Evolutionary conservation across 768 basidiomycete species (phyloP), one percentile per base, ranked within the genome.

Genomic region (Naematelia encephala): DNA sequence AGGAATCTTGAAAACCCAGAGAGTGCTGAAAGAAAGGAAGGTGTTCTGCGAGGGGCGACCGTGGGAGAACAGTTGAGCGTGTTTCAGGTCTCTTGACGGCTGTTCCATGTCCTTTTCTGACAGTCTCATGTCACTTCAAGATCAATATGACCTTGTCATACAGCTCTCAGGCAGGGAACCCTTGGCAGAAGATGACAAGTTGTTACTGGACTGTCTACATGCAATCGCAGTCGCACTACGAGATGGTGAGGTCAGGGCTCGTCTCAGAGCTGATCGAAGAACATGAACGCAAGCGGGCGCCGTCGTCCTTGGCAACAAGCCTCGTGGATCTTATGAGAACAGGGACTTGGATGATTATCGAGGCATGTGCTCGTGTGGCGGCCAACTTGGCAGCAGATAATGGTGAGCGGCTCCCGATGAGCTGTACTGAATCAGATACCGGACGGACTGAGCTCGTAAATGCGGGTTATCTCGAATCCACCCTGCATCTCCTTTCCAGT

Each of bases 331-430:
- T 42, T 4, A 8, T 55, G 39, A 39, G 21, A 25, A 51, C 16
- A 25, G 26, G 11, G 50, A 51, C 5, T 13, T 34, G 51, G 5
- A 11, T 28, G 22, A 49, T 46, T 16, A 23, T 34, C 10, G 55
- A 29, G 45, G 25, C 55, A 28, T 30, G 43, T 8, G 62, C 62
- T 5, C 51, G 66, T 22, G 54, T 52, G 3, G 66, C 57, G 4
- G 62, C 66, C 12, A 67, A 67, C 30, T 29, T 67, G 3, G 62
- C 48, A 3, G 66, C 63, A 2, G 57, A 47, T 12, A 56, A 51
- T 19, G 23, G 63, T 11, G 55, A 57, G 52, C 39, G 45, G 5
- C 28, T 57, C 3, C 8, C 34, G 8, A 11, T 10, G 14, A 11
- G 50, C 26, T 25, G 27, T 51, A 39, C 52, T 54, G 52, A 54